Conservation (phyloP, 148 eudicot genomes). For the Nepenthes mirabilis region DNA sequence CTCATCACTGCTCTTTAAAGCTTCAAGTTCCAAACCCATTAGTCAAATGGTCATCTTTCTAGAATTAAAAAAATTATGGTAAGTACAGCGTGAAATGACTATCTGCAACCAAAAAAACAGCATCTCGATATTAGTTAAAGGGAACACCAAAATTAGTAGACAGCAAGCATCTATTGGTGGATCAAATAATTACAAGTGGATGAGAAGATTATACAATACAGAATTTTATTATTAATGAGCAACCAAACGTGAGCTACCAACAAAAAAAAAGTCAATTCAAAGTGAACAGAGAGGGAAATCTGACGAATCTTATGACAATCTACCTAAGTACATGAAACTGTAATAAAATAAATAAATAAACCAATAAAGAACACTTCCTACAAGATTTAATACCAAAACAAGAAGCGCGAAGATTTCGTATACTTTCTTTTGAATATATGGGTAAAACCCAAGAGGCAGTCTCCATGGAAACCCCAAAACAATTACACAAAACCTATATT, state of each 20-base stretch:
- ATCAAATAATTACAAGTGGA: constrained; percentile 15
- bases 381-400: too few species aligned
- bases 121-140: constrained; percentile 63
- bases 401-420: too few species aligned
- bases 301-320: constrained; percentile 40
- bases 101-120: constrained; percentile 60
- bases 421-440: too few species aligned
- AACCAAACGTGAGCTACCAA: constrained; percentile 16
- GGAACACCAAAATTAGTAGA: constrained; percentile 53
- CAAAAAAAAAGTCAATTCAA: constrained; percentile 17
- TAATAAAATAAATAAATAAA: constrained; percentile 8
- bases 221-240: constrained; percentile 7
- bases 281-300: constrained; percentile 11
- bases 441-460: too few species aligned
- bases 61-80: constrained; percentile 7
- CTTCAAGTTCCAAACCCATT: constrained; percentile 28
- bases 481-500: too few species aligned
- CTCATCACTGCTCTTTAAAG: constrained; percentile 23
- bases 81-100: constrained; percentile 19
- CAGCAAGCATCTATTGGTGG: constrained; percentile 59
- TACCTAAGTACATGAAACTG: constrained; percentile 18
- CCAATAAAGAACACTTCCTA: not conserved
- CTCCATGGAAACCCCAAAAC: too few species aligned
- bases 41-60: constrained; percentile 11
- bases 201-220: constrained; percentile 13